A percentile compares a stretch with the other conserved stretches of the same genome.
phyloP scores from a whole-genome alignment of 495 filamentous ascomycete species.

The Physcia stellaris region DNA sequence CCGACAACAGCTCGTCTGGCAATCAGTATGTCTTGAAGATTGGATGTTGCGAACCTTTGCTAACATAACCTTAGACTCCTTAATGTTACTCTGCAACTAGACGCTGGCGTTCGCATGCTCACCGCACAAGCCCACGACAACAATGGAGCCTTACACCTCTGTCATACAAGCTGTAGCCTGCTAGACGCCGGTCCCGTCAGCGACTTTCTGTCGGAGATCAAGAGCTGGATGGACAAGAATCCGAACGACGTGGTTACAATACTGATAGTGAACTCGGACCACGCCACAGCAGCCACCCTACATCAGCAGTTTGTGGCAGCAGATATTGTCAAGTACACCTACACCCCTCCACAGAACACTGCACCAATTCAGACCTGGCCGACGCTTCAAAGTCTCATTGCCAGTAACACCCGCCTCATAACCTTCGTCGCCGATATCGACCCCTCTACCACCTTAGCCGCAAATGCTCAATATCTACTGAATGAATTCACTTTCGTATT shows the following conservation, averaged over 20 bases:
- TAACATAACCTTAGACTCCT: slow-evolving; percentile 31
- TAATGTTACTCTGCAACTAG: slow-evolving; percentile 57
- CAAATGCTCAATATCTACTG: slow-evolving; percentile 48
- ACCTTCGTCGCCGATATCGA: slow-evolving; percentile 47
- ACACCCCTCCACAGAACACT: slow-evolving; percentile 33
- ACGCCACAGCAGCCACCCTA: slow-evolving; percentile 38
- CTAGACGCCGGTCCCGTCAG: slow-evolving; percentile 54
- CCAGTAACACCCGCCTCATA: slow-evolving; percentile 46
- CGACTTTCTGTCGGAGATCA: slow-evolving; percentile 48
- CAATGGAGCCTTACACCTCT: slow-evolving; percentile 45
- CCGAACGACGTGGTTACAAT: slow-evolving; percentile 66
- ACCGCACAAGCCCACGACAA: slow-evolving; percentile 56
- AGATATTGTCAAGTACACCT: slow-evolving; percentile 49
- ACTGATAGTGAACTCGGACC: slow-evolving; percentile 59
- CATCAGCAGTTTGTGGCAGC: slow-evolving; percentile 40
- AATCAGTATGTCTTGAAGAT: slow-evolving; percentile 38
- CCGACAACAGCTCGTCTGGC: slow-evolving; percentile 39
- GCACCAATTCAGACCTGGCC: slow-evolving; percentile 44
- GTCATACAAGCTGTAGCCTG: slow-evolving; percentile 48
- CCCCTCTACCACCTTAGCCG: slow-evolving; percentile 23
- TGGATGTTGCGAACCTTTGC: neutral
- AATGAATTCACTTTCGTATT: slow-evolving; percentile 64
- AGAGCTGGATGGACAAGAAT: slow-evolving; percentile 52
- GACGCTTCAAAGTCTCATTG: slow-evolving; percentile 53
- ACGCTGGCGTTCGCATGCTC: slow-evolving; percentile 56